A percentile compares a stretch with the other conserved stretches of the same genome.
phyloP scores from a whole-genome alignment of 345 rosid genomes.

The Arabis alpina region DNA sequence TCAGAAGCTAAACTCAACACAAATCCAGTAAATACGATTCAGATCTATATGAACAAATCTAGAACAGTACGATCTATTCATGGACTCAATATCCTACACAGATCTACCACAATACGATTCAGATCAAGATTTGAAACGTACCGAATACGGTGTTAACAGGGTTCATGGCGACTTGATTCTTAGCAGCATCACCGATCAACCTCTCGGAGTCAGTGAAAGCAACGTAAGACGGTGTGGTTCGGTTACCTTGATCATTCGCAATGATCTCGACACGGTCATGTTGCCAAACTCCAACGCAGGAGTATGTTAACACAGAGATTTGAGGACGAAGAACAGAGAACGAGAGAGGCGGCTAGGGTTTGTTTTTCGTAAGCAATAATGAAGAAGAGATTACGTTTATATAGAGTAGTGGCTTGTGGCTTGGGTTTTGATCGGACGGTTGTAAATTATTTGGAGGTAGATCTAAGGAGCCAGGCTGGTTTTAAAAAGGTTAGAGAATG shows the following conservation, averaged over 20 bases:
- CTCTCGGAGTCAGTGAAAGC: slow-evolving; percentile 72
- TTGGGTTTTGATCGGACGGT: slow-evolving; percentile 43
- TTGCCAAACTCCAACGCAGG: slow-evolving; percentile 82
- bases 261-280: slow-evolving; percentile 83
- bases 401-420: slow-evolving; percentile 41
- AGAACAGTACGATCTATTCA: background rate
- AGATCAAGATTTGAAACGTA: slow-evolving; percentile 43
- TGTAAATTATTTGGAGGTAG: slow-evolving; percentile 10
- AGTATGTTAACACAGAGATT: slow-evolving; percentile 46
- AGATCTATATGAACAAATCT: background rate
- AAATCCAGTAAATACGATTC: background rate
- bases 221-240: slow-evolving; percentile 75
- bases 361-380: background rate
- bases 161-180: slow-evolving; percentile 88
- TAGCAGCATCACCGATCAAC: slow-evolving; percentile 78
- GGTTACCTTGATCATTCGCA: slow-evolving; percentile 75
- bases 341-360: slow-evolving; percentile 45
- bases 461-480: slow-evolving; percentile 42
- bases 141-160: slow-evolving; percentile 73
- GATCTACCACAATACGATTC: slow-evolving; percentile 28
- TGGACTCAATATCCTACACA: background rate
- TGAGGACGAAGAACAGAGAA: background rate
- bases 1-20: background rate
- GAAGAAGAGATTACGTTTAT: background rate
- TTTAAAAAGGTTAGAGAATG: slow-evolving; percentile 36